phyloP scores from a whole-genome alignment of 116 monocot species.

The Zostera marina region DNA sequence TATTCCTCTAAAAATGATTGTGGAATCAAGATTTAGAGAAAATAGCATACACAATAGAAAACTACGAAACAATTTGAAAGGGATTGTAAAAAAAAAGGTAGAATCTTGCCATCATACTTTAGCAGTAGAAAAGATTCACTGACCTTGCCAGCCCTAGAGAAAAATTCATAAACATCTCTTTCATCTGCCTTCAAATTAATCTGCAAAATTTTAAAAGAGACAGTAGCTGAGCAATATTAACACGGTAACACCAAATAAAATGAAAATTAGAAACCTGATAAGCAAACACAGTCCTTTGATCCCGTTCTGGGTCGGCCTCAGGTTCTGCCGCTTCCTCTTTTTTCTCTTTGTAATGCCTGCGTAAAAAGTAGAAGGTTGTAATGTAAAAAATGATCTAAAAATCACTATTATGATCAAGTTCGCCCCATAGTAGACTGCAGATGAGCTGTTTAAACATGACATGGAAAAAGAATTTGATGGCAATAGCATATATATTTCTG shows the following conservation, averaged over 20 bases:
- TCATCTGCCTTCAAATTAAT: slow-evolving; percentile 66
- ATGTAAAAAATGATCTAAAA: too few species aligned
- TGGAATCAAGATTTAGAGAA: too few species aligned
- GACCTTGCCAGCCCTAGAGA: slow-evolving; percentile 78
- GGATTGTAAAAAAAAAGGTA: too few species aligned
- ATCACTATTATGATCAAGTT: not conserved
- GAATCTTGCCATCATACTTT: too few species aligned
- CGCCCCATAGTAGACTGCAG: not conserved
- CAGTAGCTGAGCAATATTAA: not conserved
- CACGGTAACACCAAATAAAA: not conserved
- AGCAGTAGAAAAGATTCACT: not conserved
- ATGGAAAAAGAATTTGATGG: not conserved
- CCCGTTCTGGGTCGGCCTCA: slow-evolving; percentile 90
- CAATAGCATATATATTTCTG: not conserved
- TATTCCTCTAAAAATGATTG: too few species aligned
- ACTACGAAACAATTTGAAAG: too few species aligned
- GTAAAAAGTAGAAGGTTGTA: not conserved
- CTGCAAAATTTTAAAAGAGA: slow-evolving; percentile 11
- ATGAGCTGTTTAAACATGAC: too few species aligned
- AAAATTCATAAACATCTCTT: slow-evolving; percentile 77
- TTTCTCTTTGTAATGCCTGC: slow-evolving; percentile 58
- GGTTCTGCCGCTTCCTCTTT: slow-evolving; percentile 47
- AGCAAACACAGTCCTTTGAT: slow-evolving; percentile 94
- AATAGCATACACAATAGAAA: too few species aligned
- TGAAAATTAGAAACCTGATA: slow-evolving; percentile 40